These are phyloP conservation scores for Isatis lusitanica DNA, from an alignment of 441 rosid genomes.

Conservation along the genomic window DNA sequence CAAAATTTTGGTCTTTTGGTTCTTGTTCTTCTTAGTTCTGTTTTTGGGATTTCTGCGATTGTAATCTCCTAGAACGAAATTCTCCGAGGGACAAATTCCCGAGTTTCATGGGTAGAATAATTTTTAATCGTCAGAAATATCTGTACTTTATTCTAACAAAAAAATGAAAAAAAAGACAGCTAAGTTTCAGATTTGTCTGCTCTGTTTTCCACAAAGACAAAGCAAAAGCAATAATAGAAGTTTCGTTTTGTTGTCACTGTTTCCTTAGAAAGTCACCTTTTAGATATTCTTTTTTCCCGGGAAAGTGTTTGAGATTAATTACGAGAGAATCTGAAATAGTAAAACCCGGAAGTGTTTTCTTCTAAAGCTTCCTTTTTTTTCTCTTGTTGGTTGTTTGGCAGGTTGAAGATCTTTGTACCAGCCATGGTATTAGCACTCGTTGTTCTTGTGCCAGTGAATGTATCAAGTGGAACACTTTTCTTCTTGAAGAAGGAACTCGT, in stretches of 20 bases:
- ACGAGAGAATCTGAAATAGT: conserved; percentile 3
- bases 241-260: conserved; percentile 16
- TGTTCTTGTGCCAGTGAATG: conserved; percentile 91
- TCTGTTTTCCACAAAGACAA: conserved; percentile 25
- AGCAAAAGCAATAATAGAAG: conserved; percentile 19
- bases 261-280: conserved; percentile 18
- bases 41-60: conserved; percentile 15
- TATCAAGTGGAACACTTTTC: conserved; percentile 85
- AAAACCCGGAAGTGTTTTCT: background rate
- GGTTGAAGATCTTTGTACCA: conserved; percentile 87
- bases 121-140: background rate
- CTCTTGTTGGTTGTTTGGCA: conserved; percentile 40
- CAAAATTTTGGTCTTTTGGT: background rate
- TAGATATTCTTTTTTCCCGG: background rate
- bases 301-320: conserved; percentile 16
- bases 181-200: conserved; percentile 29
- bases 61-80: conserved; percentile 21
- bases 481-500: conserved; percentile 83
- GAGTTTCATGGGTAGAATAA: conserved; percentile 19
- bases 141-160: conserved; percentile 21
- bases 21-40: background rate
- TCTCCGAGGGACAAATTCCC: background rate
- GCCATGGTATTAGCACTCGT: conserved; percentile 69
- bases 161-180: background rate
- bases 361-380: background rate